Base-by-base conservation (phyloP, 805 yeast genomes). In the Saccharomycopsis babjevae region DNA sequence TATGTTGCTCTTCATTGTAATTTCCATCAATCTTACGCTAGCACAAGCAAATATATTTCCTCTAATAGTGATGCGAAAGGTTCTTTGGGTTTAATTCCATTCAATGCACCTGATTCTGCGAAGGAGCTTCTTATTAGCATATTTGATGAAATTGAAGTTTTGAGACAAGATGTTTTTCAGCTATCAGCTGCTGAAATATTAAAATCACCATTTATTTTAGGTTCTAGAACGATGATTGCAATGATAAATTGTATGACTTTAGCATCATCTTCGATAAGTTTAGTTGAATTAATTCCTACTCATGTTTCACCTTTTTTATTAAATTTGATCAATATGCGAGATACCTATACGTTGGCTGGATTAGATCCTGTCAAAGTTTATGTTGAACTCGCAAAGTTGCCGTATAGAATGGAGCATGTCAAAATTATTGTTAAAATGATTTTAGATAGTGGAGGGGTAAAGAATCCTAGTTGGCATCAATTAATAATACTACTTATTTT, bases 331-430 rank as follows among this genome's bases (percentile, higher is more conserved):
- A 79, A 78, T 54, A 79, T 88, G 76, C 84, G 89, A 62, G 97
- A 93, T 64, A 89, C 89, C 15, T 88, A 96, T 66, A 89, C 87
- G 65, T 71, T 88, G 61, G 85, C 86, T 0, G 79, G 79, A 38
- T 71, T 88, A 11, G 77, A 78, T 46, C 88, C 93, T 0, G 76
- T 80, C 1, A 67, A 72, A 7, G 66, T 81, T 25, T 77, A 81
- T 64, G 70, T 74, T 18, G 69, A 73, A 34, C 69, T 86, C 3
- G 82, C 85, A 0, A 73, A 77, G 30, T 67, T 82, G 38, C 76
- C 83, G 5, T 80, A 75, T 62, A 73, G 80, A 46, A 69, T 72
- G 16, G 73, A 71, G 62, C 65, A 82, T 66, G 59, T 82, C 66
- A 67, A 77, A 61, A 67, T 70, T 62, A 66, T 84, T 68, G 62